These are phyloP conservation scores for Leccinum arenicola DNA, from an alignment of 768 basidiomycete species.

Conservation along the genomic window DNA sequence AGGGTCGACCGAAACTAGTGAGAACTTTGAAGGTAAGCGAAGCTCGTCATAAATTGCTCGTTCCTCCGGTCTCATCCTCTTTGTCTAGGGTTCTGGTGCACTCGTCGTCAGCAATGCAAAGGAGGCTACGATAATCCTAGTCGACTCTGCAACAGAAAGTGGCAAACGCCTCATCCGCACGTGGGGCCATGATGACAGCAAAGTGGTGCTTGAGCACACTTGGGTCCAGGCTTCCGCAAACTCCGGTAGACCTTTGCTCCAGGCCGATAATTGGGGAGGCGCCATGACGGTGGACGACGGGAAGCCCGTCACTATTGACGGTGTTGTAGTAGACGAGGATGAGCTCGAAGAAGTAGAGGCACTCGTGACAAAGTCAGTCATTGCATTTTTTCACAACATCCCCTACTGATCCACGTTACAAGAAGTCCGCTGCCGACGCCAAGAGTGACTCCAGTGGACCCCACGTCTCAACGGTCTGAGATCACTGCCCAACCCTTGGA, in stretches of 20 bases:
- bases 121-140: constrained; percentile 56
- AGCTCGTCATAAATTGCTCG: background rate
- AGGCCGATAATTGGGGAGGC: constrained; percentile 53
- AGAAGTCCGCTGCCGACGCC: constrained; percentile 66
- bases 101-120: constrained; percentile 47
- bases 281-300: constrained; percentile 33
- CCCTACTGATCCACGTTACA: constrained; percentile 25
- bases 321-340: constrained; percentile 34
- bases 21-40: constrained; percentile 45
- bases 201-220: constrained; percentile 48
- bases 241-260: constrained; percentile 43
- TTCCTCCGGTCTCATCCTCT: constrained; percentile 6
- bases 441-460: constrained; percentile 49
- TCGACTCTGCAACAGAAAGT: constrained; percentile 49
- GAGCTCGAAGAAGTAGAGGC: constrained; percentile 38
- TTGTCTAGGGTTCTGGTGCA: constrained; percentile 54
- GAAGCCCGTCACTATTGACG: constrained; percentile 32
- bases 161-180: constrained; percentile 57
- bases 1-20: constrained; percentile 48
- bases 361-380: constrained; percentile 44
- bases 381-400: constrained; percentile 8
- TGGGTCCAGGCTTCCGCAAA: constrained; percentile 53
- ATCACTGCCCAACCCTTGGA: constrained; percentile 3
- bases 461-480: constrained; percentile 12
- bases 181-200: constrained; percentile 48